A percentile compares a stretch with the other conserved stretches of the same genome.
Evolutionary conservation across 164 flowering plant genomes (phyloP).

Genomic region (Aristolochia contorta): DNA sequence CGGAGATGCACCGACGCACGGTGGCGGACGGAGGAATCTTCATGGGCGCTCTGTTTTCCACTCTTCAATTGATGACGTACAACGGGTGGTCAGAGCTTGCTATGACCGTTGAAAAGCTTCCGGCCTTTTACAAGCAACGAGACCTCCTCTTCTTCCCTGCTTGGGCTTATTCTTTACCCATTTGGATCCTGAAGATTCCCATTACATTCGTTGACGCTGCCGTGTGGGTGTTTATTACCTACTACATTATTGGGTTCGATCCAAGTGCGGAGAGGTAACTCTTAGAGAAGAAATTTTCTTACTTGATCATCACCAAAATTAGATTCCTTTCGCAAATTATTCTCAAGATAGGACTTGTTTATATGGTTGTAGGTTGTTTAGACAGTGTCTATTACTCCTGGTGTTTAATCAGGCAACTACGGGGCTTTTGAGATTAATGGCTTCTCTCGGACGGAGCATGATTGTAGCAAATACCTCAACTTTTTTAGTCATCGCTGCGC

Average conservation of each 20-base stretch:
- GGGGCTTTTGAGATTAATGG: constrained; percentile 35
- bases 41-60: constrained; percentile 12
- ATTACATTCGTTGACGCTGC: constrained; percentile 37
- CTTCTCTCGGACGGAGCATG: constrained; percentile 34
- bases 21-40: constrained; percentile 6
- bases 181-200: constrained; percentile 42
- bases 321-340: not conserved
- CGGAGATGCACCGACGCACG: constrained; percentile 7
- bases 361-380: constrained; percentile 29
- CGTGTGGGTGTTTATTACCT: constrained; percentile 40
- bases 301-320: not conserved
- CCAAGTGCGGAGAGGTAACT: constrained; percentile 39
- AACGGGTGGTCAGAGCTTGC: constrained; percentile 11
- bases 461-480: constrained; percentile 44
- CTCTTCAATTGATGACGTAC: constrained; percentile 4
- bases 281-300: too few species aligned
- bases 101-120: constrained; percentile 15
- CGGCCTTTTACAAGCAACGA: constrained; percentile 44
- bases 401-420: constrained; percentile 41
- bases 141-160: constrained; percentile 49
- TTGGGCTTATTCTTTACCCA: constrained; percentile 50
- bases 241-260: constrained; percentile 49
- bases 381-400: constrained; percentile 32
- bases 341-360: too few species aligned
- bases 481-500: constrained; percentile 25